Evolutionary conservation across 2,329 filamentous ascomycete genomes (phyloP).

Genomic region (Tolypocladium cylindrosporum): DNA sequence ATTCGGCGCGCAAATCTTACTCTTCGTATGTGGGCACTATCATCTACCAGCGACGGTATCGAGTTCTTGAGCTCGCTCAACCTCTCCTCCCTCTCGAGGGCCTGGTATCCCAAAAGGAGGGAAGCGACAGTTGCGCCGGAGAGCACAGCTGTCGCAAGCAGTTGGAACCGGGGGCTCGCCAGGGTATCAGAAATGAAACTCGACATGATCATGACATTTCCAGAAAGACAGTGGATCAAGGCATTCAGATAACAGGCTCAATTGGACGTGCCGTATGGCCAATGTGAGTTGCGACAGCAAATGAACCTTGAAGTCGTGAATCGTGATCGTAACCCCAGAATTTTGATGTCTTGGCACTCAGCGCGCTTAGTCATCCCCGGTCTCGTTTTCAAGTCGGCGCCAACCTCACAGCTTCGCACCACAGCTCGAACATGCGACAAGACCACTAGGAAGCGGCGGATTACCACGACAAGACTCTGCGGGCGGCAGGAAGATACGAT

Average conservation of each 20-base stretch:
- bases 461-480: not conserved
- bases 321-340: not conserved
- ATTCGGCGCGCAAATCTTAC: slow-evolving; percentile 5
- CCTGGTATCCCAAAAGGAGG: slow-evolving; percentile 53
- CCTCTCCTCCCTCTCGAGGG: slow-evolving; percentile 42
- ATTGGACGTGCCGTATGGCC: not conserved
- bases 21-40: slow-evolving; percentile 9
- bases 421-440: not conserved
- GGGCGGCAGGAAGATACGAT: not conserved
- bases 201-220: slow-evolving; percentile 22
- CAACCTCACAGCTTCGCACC: not conserved
- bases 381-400: not conserved
- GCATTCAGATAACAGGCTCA: not conserved
- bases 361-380: not conserved
- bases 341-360: not conserved
- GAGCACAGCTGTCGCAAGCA: slow-evolving; percentile 60
- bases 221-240: slow-evolving; percentile 1
- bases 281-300: not conserved
- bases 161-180: slow-evolving; percentile 43
- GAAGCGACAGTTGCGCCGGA: slow-evolving; percentile 51
- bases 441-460: not conserved
- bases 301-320: not conserved
- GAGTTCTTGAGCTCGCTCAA: slow-evolving; percentile 49
- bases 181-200: slow-evolving; percentile 33
- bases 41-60: slow-evolving; percentile 31